Conservation (phyloP, 176 grass and related monocot species). For the Bolboschoenus planiculmis region DNA sequence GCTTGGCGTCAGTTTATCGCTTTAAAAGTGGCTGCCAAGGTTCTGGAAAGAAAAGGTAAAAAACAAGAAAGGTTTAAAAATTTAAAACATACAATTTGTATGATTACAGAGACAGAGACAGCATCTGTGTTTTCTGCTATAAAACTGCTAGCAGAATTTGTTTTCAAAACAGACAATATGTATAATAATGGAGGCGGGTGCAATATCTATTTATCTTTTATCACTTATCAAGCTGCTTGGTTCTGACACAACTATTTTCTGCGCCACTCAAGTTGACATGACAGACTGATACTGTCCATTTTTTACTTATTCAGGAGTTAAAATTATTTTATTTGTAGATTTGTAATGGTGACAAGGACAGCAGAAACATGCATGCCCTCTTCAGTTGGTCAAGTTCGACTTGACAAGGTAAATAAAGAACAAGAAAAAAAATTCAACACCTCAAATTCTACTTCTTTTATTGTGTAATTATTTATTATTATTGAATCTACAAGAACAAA, state of each 20-base stretch:
- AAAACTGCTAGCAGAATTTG: not conserved
- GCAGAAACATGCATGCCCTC: conserved; percentile 62
- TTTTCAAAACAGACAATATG: not conserved
- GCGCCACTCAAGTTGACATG: not conserved
- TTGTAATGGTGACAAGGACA: conserved; percentile 79
- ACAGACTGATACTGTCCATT: not conserved
- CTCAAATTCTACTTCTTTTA: not conserved
- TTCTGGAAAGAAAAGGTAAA: conserved; percentile 94
- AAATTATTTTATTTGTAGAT: conserved; percentile 46
- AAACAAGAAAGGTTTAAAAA: not conserved
- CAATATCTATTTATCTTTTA: not conserved
- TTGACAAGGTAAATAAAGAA: conserved; percentile 54
- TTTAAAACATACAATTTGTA: not conserved
- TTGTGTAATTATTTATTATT: not conserved
- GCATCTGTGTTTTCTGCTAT: not conserved
- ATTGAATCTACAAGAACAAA: not conserved
- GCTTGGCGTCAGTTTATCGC: conserved; percentile 81
- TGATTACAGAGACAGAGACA: not conserved
- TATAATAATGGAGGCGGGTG: not conserved
- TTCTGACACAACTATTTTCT: not conserved
- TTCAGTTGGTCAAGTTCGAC: conserved; percentile 44
- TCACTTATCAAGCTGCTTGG: not conserved
- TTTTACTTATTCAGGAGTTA: not conserved
- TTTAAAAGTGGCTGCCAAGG: conserved; percentile 66
- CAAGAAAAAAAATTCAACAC: not conserved